Evolutionary conservation across 2,329 filamentous ascomycete species (phyloP).

Genomic region (Diaporthe longicolla): DNA sequence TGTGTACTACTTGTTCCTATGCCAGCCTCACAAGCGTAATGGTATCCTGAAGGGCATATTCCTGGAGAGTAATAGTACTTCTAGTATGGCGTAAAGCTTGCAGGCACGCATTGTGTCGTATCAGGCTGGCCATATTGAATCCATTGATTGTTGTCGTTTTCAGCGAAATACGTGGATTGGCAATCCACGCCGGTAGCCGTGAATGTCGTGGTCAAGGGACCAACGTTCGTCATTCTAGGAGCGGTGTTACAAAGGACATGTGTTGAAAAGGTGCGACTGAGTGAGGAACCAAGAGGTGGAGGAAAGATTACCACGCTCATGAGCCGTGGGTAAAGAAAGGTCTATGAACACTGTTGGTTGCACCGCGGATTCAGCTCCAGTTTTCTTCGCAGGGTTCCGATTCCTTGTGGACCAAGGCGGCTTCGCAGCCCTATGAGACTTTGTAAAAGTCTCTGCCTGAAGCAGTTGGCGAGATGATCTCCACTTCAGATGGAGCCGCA

Average conservation of each 20-base stretch:
- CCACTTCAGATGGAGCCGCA: conserved; percentile 2
- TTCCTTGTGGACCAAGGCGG: neutral
- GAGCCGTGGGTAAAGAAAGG: neutral
- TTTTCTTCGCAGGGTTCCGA: neutral
- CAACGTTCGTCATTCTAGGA: conserved; percentile 4
- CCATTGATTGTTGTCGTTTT: conserved; percentile 23
- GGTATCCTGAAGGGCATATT: conserved; percentile 14
- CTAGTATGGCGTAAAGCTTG: conserved; percentile 11
- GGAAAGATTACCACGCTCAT: neutral
- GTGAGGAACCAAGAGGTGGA: neutral
- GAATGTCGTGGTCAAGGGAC: conserved; percentile 3
- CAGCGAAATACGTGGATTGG: conserved; percentile 7
- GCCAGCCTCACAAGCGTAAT: conserved; percentile 15
- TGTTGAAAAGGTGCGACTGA: neutral
- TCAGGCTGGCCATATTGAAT: conserved; percentile 15
- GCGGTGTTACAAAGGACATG: too few species aligned
- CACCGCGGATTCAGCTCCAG: neutral
- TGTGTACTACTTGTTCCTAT: conserved; percentile 19
- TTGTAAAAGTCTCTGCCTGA: neutral
- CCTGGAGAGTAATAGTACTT: conserved; percentile 27
- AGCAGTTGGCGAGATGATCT: neutral
- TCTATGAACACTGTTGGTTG: neutral
- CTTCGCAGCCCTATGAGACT: neutral
- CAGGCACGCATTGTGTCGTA: conserved; percentile 12
- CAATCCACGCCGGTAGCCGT: conserved; percentile 19